Evolutionary conservation across 495 filamentous ascomycete species (phyloP).

Genomic region (Xylaria sp.): DNA sequence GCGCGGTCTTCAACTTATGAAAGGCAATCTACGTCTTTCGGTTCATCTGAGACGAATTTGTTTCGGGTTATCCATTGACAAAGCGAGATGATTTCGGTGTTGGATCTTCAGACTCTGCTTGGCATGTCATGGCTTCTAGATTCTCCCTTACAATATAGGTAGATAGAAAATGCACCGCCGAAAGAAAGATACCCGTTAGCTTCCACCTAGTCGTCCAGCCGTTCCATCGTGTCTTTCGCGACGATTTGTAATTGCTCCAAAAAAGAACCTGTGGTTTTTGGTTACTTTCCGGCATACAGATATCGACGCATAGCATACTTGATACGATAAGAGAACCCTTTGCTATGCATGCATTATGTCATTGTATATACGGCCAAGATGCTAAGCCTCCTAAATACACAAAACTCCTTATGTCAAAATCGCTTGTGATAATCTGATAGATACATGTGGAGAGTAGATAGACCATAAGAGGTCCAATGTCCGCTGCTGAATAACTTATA

Average conservation of each 20-base stretch:
- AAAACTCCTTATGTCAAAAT: background rate
- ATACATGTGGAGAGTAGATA: background rate
- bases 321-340: too few species aligned
- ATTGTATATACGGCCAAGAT: background rate
- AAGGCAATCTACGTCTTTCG: background rate
- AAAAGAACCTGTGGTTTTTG: background rate
- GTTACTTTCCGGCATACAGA: background rate
- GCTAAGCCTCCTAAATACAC: background rate
- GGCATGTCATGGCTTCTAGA: slow-evolving; percentile 17
- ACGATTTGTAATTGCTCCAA: background rate
- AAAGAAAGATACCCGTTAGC: background rate
- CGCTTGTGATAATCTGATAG: background rate
- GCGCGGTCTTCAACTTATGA: background rate
- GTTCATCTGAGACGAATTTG: background rate
- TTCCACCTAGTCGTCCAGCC: background rate
- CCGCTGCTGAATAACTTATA: background rate
- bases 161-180: background rate
- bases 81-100: background rate
- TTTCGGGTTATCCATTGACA: background rate
- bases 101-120: slow-evolving; percentile 6
- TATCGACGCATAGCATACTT: too few species aligned
- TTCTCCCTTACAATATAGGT: background rate
- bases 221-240: background rate
- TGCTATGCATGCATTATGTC: background rate
- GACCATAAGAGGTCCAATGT: background rate